Evolutionary conservation across 768 basidiomycete species (phyloP), one percentile per base, ranked within the genome.

Genomic region (Rhizopogon vinicolor): DNA sequence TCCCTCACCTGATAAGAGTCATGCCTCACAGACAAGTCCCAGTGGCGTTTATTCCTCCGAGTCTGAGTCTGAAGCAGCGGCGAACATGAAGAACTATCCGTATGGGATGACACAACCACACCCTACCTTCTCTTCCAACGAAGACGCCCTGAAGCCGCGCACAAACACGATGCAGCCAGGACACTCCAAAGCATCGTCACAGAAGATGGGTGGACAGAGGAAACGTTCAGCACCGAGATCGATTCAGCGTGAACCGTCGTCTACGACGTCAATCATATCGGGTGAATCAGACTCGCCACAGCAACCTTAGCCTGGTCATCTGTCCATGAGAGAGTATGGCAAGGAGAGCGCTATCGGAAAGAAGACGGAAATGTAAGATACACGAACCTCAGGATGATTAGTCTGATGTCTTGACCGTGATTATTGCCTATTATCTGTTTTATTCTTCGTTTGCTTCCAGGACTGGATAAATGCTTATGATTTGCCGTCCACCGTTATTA

Each of bases 1-100:
- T 16, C 37, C 51, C 5, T 18, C 16, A 0, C 51, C 44, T 31
- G 35, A 33, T 12, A 5, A 41, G 5, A 53, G 53, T 7, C 41
- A 41, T 19, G 52, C 58, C 5, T 31, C 58, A n/a, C 51, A n/a
- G 13, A 41, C 57, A 5, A 54, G 64, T 13, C 58, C 61, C 12
- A 61, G 58, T 0, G 70, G 65, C 55, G 8, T 60, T 10, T 69
- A 68, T 39, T 68, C 69, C 41, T 59, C 63, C 1, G 63, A 65
- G 12, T 65, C 67, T 0, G 42, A 58, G 1, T 60, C 51, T 0
- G 33, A 19, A 1, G 61, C 64, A 2, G 59, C 62, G 22, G 2
- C 22, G 9, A 68, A 65, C 45, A 9, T 64, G 50, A 58, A 51
- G 51, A 66, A 62, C 45, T 64, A 70, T 44, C 60, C 62, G 7